Evolutionary conservation across 106 monocot genomes (phyloP), one percentile per base, ranked within the genome.

Genomic region (Apostasia ramifera): DNA sequence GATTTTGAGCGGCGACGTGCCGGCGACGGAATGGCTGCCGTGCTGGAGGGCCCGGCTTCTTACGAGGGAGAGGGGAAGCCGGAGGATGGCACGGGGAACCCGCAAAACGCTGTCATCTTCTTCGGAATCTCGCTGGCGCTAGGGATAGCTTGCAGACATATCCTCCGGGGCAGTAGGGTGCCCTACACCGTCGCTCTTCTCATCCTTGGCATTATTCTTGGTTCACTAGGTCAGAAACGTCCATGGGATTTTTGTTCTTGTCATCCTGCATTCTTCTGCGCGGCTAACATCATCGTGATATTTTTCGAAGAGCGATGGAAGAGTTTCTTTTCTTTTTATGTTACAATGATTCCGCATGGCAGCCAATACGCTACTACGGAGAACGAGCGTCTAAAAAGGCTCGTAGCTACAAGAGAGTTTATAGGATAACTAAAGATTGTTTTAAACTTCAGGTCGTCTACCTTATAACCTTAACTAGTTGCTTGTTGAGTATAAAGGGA

Each of bases 141-240:
- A 4, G 95, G 95, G 46, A 91, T 95, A 71, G 88, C 86, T 26
- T 88, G 78, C 49, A 72, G 95, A 60, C 91, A 95, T 40, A 40
- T 95, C 53, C 91, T 95, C 2, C 79, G 80, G 2, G 95, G 95
- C 42, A 88, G 91, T 37, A 74, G 88, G 9, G 91, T 95, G 37
- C 95, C 95, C 12, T 95, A 95, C 86, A 95, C 95, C 13, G 91
- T 88, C 63, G 95, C 95, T 6, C 88, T 95, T 4, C 88, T 95
- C 59, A 45, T 91, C 46, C 77, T 86, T 9, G 95, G 95, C 64
- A 68, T 95, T 55, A 91, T 57, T n/a, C 79, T 95, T 59, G 95
- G 95, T 2, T 77, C 86, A 7, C 54, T 91, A 57, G 95, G 95
- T 91, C 14, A 11, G 57, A 68, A 4, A 10, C 61, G 39, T 38